Percentiles rank a stretch among this genome's conserved stretches.
Evolutionary conservation across 805 yeast genomes (phyloP).

Genomic region (Wickerhamomyces queroliae): DNA sequence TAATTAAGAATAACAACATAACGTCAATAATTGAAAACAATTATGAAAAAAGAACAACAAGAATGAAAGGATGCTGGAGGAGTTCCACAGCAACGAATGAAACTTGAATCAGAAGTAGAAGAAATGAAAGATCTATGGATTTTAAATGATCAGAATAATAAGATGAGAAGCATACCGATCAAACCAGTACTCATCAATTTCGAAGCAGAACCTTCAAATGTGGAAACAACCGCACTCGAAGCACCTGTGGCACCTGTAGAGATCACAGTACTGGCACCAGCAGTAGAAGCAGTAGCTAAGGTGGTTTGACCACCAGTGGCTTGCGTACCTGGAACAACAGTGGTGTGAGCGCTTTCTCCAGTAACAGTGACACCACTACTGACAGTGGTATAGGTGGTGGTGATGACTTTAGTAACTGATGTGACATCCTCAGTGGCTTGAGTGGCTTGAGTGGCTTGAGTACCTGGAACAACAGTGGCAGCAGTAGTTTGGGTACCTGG

Average conservation of each 20-base stretch:
- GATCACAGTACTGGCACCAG: no score
- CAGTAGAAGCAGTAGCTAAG: neutral
- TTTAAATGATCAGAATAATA: neutral
- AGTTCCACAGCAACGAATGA: no score
- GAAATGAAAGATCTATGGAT: no score
- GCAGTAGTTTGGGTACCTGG: neutral
- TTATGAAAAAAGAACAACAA: no score
- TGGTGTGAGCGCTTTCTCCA: neutral
- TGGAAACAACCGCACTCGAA: no score
- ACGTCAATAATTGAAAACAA: no score
- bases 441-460: neutral
- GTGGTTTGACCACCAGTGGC: neutral
- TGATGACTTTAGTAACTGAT: neutral
- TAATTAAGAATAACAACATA: no score
- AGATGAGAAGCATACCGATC: neutral
- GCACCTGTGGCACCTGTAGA: no score
- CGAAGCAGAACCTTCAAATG: neutral
- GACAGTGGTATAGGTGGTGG: neutral
- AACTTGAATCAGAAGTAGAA: no score
- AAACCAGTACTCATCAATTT: no score
- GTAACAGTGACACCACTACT: neutral
- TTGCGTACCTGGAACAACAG: no score
- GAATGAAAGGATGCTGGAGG: no score
- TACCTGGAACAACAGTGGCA: neutral
- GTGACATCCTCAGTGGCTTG: neutral